Percentiles rank a stretch among this genome's conserved stretches.
Evolutionary conservation across 495 filamentous ascomycete species (phyloP).

Genomic region (Aspergillus hancockii): DNA sequence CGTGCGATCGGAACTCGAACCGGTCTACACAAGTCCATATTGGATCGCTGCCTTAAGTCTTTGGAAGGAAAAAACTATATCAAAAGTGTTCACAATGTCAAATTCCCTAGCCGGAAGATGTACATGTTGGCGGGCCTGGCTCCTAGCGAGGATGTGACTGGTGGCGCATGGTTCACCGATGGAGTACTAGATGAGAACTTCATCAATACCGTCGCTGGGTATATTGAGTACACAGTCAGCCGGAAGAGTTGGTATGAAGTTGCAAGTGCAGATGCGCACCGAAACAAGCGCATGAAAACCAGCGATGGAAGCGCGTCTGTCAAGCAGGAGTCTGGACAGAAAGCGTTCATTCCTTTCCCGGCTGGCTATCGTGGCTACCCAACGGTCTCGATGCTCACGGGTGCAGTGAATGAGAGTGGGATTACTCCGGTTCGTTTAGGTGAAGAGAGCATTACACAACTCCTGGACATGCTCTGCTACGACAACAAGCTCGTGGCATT

Average conservation of each 20-base stretch:
- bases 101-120: conserved; percentile 60
- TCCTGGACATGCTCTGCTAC: conserved; percentile 82
- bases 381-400: conserved; percentile 69
- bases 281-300: conserved; percentile 47
- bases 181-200: conserved; percentile 84
- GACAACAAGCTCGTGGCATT: conserved; percentile 67
- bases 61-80: conserved; percentile 86
- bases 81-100: conserved; percentile 67
- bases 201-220: conserved; percentile 67
- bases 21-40: conserved; percentile 74
- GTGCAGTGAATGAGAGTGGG: conserved; percentile 63
- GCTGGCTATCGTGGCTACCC: conserved; percentile 74
- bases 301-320: conserved; percentile 36
- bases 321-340: conserved; percentile 35
- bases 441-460: conserved; percentile 72
- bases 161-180: conserved; percentile 91
- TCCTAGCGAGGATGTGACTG: conserved; percentile 85
- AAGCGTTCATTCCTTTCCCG: conserved; percentile 61
- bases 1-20: conserved; percentile 72
- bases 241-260: conserved; percentile 65
- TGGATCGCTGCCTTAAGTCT: conserved; percentile 73
- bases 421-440: conserved; percentile 65
- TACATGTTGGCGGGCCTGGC: conserved; percentile 67
- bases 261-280: conserved; percentile 25
- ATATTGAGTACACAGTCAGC: conserved; percentile 72